These are phyloP conservation scores for Rheum nobile DNA, from an alignment of 148 eudicot genomes.

Conservation along the genomic window DNA sequence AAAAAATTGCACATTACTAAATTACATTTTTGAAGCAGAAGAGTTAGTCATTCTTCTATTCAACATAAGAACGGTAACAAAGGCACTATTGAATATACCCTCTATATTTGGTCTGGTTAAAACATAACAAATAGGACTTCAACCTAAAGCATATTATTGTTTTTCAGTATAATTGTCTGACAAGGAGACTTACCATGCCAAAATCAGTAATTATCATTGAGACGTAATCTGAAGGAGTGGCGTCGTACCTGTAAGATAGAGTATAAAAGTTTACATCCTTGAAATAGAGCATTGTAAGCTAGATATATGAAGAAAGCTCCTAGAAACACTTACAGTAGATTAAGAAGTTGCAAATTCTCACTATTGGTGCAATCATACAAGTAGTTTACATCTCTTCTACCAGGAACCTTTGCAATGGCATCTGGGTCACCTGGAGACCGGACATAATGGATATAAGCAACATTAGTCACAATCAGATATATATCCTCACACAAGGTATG, in stretches of 20 bases:
- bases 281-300: background rate
- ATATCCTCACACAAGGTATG: background rate
- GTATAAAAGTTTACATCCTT: background rate
- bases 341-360: conserved; percentile 76
- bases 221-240: conserved; percentile 88
- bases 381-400: conserved; percentile 55
- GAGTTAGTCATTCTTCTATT: background rate
- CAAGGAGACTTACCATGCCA: conserved; percentile 76
- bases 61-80: background rate
- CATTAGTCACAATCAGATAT: background rate
- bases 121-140: background rate
- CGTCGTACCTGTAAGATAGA: conserved; percentile 55
- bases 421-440: conserved; percentile 65
- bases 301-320: background rate
- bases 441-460: background rate
- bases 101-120: background rate
- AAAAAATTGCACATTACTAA: no score
- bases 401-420: conserved; percentile 62
- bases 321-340: conserved; percentile 55
- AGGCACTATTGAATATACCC: background rate
- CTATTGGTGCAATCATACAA: conserved; percentile 55
- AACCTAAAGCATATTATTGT: background rate
- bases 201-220: conserved; percentile 94
- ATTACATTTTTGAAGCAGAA: no score
- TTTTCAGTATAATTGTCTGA: background rate